Base-by-base conservation (phyloP, 495 filamentous ascomycete species). In the Aspergillus bertholletiae region DNA sequence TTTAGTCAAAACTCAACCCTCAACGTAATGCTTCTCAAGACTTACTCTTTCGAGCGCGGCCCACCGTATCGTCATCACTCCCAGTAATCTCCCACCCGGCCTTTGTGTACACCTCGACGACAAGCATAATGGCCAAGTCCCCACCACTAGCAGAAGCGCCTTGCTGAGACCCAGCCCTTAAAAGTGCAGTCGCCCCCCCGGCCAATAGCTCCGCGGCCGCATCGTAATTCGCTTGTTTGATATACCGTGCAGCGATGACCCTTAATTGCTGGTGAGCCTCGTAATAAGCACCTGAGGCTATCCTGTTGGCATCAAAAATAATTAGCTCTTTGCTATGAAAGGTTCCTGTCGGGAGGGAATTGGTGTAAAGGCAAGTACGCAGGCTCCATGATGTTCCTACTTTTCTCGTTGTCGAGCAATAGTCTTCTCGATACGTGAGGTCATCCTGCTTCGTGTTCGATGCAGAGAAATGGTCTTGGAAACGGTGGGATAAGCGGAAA, bases 191-290 rank as follows among this genome's bases (percentile, higher is more conserved):
- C 2, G 94, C 89, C 58, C 95, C 94, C 52, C 83, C 85, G 67
- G 84, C 87, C 51, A 99, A 76, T 58, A 97, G 86, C 54, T 96
- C 88, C 65, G 92, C 84, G 17, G 94, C 95, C 4, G 90, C 84
- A 65, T 79, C 70, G 75, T 86, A 96, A 80, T 94, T 91, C 37
- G 78, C 73, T 23, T 85, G 77, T 71, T 97, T 97, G 61, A 89
- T 81, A 69, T 99, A 96, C 26, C 94, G 90, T 45, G 88, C 88
- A 30, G 92, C 89, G 59, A 97, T 90, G 27, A 96, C 90, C 32
- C 94, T 89, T 53, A 96, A 86, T 76, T 98, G 95, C 70, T 98
- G 94, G 70, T 96, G 91, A 49, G 94, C 94, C 80, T 98, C 94
- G 75, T 98, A 98, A 77, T 84, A 96, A 62, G 90, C 83, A 55